Conservation (phyloP, 257 asterid species). For the Knoxia roxburghii region DNA sequence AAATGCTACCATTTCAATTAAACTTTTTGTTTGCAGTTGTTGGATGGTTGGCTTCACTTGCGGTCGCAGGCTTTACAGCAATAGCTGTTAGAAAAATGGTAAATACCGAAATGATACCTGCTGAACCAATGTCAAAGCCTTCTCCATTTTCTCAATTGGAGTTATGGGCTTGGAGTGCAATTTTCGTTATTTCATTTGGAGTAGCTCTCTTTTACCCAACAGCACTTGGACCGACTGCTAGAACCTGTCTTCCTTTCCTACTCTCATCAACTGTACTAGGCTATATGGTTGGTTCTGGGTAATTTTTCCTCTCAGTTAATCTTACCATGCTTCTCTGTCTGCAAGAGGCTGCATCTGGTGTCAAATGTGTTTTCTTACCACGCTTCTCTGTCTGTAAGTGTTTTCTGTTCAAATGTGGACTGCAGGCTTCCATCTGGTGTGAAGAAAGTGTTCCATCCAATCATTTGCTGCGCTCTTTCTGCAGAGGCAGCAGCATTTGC, state of each 20-base stretch:
- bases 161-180: conserved; percentile 70
- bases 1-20: background rate
- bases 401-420: conserved; percentile 11
- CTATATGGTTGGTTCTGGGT: conserved; percentile 86
- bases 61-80: conserved; percentile 89
- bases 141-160: conserved; percentile 76
- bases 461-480: conserved; percentile 76
- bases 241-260: conserved; percentile 88
- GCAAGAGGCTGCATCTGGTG: background rate
- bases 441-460: conserved; percentile 86
- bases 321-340: conserved; percentile 2
- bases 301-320: conserved; percentile 17
- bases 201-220: conserved; percentile 67
- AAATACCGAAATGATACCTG: conserved; percentile 72
- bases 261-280: conserved; percentile 88
- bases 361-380: too few species aligned
- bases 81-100: conserved; percentile 84
- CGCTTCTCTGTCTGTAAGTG: background rate
- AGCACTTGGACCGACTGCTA: conserved; percentile 73
- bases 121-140: conserved; percentile 93
- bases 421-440: conserved; percentile 71
- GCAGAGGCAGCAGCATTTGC: conserved; percentile 87
- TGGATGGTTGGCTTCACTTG: conserved; percentile 91
- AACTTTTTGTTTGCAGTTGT: conserved; percentile 41
- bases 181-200: conserved; percentile 59